Evolutionary conservation across 2,329 filamentous ascomycete genomes (phyloP), one percentile per base, ranked within the genome.

Genomic region (Ophiostoma quercus): DNA sequence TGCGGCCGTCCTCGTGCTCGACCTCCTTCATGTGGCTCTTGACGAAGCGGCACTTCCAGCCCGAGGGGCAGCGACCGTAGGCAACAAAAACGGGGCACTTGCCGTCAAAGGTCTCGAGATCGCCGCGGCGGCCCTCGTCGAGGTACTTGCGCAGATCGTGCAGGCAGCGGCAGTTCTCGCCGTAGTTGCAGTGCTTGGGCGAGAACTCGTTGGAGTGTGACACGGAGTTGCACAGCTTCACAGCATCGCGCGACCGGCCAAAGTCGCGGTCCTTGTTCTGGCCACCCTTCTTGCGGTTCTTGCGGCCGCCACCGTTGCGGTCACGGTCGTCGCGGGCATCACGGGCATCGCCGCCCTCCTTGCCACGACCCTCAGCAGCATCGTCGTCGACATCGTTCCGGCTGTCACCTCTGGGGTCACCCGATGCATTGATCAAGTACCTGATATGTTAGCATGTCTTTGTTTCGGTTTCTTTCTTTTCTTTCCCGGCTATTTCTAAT

Each of bases 31-130:
- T 95, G 79, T 99, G 95, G 73, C 92, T 96, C 73, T 86, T 86
- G 43, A 92, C 90, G 76, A 97, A 96, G 29, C 94, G 90, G 78
- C 95, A 99, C 78, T 94, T 96, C 94, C 94, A 99, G 6, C 95
- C 95, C 16, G 90, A 87, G 67, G 87, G 85, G 75, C 95, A 99
- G 72, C 84, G 87, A 14, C 94, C 94, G 73, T 90, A 87, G 19
- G 83, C 82, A 74, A 92, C 89, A 78, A 88, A 97, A 9, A 96
- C 85, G 0, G 94, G 94, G 76, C 95, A 99, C 72, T 90, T 83
- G 7, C 92, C 90, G 60, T 84, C 84, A 75, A 96, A 90, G 0
- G 90, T 92, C 5, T 85, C 84, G 54, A 97, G 83, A 76, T 98
- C 92, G 71, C 87, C 87, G 63, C 92, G 88, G 74, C 94, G 94